These are phyloP conservation scores for Boletus mariae DNA, from an alignment of 1,284 basidiomycete genomes.

Conservation along the genomic window DNA sequence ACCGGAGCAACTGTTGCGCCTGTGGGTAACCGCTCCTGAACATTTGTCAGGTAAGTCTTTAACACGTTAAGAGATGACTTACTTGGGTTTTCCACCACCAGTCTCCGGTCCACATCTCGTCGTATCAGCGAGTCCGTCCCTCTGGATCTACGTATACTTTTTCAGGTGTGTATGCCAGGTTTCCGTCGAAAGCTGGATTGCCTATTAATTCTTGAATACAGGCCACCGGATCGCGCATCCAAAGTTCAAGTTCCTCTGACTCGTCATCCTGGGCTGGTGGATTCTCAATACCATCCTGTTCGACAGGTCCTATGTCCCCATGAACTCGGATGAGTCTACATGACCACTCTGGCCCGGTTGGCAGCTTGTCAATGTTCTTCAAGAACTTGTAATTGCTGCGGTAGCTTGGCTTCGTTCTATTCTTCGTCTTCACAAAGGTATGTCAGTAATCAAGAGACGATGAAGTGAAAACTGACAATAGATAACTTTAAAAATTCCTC, in stretches of 20 bases:
- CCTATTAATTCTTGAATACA: conserved; percentile 31
- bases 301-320: neutral
- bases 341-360: neutral
- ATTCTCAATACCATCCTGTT: too few species aligned
- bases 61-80: too few species aligned
- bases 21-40: neutral
- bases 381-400: neutral
- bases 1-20: neutral
- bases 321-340: neutral
- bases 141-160: conserved; percentile 11
- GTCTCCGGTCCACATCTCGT: conserved; percentile 29
- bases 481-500: neutral
- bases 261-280: neutral
- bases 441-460: too few species aligned
- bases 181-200: neutral
- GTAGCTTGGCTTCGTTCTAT: neutral
- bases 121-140: neutral
- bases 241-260: conserved; percentile 24
- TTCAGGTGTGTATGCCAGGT: conserved; percentile 21
- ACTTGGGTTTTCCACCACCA: conserved; percentile 30
- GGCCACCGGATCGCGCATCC: conserved; percentile 32
- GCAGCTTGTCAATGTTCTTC: neutral
- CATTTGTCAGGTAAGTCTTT: neutral
- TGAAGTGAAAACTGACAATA: neutral
- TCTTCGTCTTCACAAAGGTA: neutral